Evolutionary conservation across 1,139 yeast genomes (phyloP), one percentile per base, ranked within the genome.

Genomic region (Saccharomyces hybrid): DNA sequence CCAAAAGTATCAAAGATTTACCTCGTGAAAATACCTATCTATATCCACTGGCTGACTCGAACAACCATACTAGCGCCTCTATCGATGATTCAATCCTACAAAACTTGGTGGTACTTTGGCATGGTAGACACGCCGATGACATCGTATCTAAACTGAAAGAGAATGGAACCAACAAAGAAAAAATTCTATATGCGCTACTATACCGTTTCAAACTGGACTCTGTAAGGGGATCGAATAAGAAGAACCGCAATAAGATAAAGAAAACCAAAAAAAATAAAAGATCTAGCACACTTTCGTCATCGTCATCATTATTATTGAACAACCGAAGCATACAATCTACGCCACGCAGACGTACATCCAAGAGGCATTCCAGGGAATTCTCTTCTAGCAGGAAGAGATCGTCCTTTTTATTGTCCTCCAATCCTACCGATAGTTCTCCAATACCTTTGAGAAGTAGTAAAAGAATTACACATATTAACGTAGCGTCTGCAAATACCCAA

Each of bases 91-190:
- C 81, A 56, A 85, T 85, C 51, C 69, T 85, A 61, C 80, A 83
- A 52, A 85, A 85, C 67, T 74, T 85, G 61, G 80, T 85, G 47
- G 85, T 85, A 41, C 74, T 85, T 60, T 85, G 91, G 89, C 86
- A 84, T 65, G 88, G 86, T 53, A 75, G 85, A 63, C 76, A 83
- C 13, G 76, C 79, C 59, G 70, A 75, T 31, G 84, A 82, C 55
- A 84, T 85, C 13, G 70, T 80, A 31, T 68, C 71, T 41, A 79
- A 82, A 61, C 72, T 85, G 51, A 75, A 81, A 60, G 77, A 73
- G 53, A 73, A 74, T 46, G 88, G 85, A 31, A 76, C 82, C 29
- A 83, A 82, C 59, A 80, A 89, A 3, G 91, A 85, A 68, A 85
- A 85, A 71, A 84, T 88, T 47, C 83, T 85, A 64, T 85, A 85